A percentile compares a stretch with the other conserved stretches of the same genome.
phyloP scores from a whole-genome alignment of 805 yeast species.

The Priceomyces haplophilus region DNA sequence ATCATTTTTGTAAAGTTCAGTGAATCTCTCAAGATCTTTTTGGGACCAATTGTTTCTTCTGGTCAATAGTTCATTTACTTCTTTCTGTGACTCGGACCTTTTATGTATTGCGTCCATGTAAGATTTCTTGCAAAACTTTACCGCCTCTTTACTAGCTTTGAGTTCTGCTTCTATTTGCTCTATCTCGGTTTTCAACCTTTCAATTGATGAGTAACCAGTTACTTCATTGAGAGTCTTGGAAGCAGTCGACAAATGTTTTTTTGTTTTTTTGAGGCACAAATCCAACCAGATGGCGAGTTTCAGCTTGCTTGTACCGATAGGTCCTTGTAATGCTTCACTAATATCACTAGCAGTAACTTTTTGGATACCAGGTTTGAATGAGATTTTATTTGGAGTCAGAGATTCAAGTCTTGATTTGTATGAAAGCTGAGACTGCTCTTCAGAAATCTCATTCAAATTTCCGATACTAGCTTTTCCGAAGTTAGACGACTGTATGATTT shows the following conservation, averaged over 20 bases:
- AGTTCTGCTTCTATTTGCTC: constrained; percentile 52
- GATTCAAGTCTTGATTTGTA: no score
- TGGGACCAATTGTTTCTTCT: constrained; percentile 82
- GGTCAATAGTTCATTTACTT: constrained; percentile 82
- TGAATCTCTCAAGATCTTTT: constrained; percentile 77
- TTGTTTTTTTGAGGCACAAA: not conserved
- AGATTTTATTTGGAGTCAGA: no score
- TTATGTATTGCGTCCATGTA: constrained; percentile 61
- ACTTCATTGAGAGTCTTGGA: constrained; percentile 72
- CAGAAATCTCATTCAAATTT: no score
- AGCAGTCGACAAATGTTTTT: not conserved
- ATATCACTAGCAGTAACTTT: no score
- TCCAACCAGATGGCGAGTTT: not conserved
- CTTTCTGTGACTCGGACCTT: constrained; percentile 72
- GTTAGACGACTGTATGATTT: not conserved
- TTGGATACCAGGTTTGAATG: no score
- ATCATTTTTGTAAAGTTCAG: constrained; percentile 75
- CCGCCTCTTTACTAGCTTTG: constrained; percentile 44
- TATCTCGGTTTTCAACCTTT: constrained; percentile 62
- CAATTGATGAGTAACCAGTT: constrained; percentile 86
- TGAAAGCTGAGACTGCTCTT: no score
- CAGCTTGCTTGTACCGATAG: not conserved
- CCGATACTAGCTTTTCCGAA: not conserved
- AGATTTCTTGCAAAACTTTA: constrained; percentile 45
- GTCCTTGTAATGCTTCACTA: not conserved